Conservation (phyloP, 352 stramenopile genomes). For the Hyaloperonospora brassicae region DNA sequence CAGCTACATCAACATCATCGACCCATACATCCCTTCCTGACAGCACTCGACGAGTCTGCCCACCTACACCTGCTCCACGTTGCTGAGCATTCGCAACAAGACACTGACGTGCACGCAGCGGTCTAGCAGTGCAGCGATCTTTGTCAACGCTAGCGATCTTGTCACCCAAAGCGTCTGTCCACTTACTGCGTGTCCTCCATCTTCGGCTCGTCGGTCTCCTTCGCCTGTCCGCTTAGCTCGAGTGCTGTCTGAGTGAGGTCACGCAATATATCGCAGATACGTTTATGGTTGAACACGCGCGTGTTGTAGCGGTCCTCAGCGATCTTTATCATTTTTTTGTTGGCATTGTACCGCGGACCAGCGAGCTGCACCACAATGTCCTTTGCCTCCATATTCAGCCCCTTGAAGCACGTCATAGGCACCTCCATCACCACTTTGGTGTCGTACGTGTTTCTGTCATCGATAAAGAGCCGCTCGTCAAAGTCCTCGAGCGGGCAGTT, state of each 20-base stretch:
- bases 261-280: conserved; percentile 72
- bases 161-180: conserved; percentile 1
- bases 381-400: conserved; percentile 39
- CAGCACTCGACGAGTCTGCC: too few relatives aligned
- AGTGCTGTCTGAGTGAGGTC: conserved; percentile 66
- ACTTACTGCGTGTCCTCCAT: conserved; percentile 11
- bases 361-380: conserved; percentile 62
- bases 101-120: too few relatives aligned
- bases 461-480: conserved; percentile 68
- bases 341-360: conserved; percentile 64
- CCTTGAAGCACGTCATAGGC: conserved; percentile 53
- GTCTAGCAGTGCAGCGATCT: too few relatives aligned
- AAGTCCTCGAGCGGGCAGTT: conserved; percentile 78
- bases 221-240: conserved; percentile 41
- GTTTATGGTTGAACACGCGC: conserved; percentile 81
- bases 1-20: too few relatives aligned
- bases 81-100: too few relatives aligned
- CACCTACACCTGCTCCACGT: too few relatives aligned
- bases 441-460: conserved; percentile 75
- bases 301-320: conserved; percentile 69
- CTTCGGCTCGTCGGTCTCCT: conserved; percentile 18
- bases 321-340: conserved; percentile 76
- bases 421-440: conserved; percentile 80
- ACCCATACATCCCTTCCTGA: too few relatives aligned
- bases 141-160: too few relatives aligned